Percentiles rank a stretch among this genome's conserved stretches.
phyloP scores from a whole-genome alignment of 306 rosid species.

The Albizia julibrissin region DNA sequence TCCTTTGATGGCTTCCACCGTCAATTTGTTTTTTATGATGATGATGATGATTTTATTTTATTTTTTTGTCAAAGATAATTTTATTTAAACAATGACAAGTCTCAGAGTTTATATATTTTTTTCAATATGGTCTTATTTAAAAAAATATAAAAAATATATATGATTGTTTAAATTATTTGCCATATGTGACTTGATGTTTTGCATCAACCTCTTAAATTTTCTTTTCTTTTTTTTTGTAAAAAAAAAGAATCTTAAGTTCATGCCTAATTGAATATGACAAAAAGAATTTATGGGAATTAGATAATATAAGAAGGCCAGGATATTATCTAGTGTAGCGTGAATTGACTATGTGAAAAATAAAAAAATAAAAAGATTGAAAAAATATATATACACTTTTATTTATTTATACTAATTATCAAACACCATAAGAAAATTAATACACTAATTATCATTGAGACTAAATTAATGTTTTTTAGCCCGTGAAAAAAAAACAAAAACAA shows the following conservation, averaged over 20 bases:
- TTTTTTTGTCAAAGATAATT: not conserved
- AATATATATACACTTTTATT: too few relatives aligned
- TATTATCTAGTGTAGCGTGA: not conserved
- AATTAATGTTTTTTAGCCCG: too few relatives aligned
- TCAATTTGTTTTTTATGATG: not conserved
- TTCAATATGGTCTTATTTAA: not conserved
- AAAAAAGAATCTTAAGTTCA: not conserved
- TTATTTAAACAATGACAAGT: not conserved
- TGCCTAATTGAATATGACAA: not conserved
- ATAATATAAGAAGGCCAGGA: not conserved
- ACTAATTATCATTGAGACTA: too few relatives aligned
- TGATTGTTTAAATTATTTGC: not conserved
- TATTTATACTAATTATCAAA: not conserved
- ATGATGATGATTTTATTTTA: not conserved
- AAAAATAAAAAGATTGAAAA: too few relatives aligned
- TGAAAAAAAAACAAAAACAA: too few relatives aligned
- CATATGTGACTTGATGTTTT: not conserved
- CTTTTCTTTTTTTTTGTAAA: not conserved
- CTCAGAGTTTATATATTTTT: not conserved
- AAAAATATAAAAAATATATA: not conserved
- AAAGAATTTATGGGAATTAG: not conserved
- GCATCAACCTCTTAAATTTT: not conserved
- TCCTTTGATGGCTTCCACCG: not conserved
- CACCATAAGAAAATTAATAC: not conserved
- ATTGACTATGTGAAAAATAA: not conserved